Base-by-base conservation (phyloP, 257 asterid species). In the Mitragyna speciosa region DNA sequence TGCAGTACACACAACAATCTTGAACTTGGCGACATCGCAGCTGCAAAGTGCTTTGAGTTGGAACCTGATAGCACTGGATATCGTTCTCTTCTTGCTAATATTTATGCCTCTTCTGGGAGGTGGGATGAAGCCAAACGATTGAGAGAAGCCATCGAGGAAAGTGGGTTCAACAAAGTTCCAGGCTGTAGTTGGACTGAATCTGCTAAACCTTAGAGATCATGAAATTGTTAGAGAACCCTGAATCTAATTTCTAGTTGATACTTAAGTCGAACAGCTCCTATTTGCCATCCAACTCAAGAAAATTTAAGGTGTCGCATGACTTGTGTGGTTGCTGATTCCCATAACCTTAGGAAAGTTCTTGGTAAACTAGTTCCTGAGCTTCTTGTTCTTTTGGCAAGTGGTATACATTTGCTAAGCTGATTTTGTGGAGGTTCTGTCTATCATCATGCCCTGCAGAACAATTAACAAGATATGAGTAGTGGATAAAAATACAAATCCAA, bases 1-100 rank as follows among this genome's bases (percentile, higher is more conserved):
- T 95, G 98, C 83, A 95, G 96, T 87, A 82, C 92, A 87, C 97
- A 95, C 72, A 85, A 84, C 83, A 89, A 92, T 75, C 85, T 93
- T 41, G 96, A 95, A 66, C 88, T 95, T 47, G 99, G 95, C 17
- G 96, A 92, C 84, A 24, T 88, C 64, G 98, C 97, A 2, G 90
- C 93, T 1, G 72, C 73, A 41, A 85, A 88, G n/a, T 93, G 99
- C 78, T 78, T 89, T 8, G 96, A 90, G 89, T 85, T 93, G 41
- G 98, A 92, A 83, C 90, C 94, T 0, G 90, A 93, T 19, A 86
- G 89, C 78, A 71, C 92, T 10, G 97, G 98, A 47, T 88, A 93
- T 82, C 84, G 66, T 70, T 87, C 97, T 36, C 94, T 92, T 84
- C 93, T 95, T 75, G 96, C 97, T n/a, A 92, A 87, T 83, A 71